phyloP scores from a whole-genome alignment of 140 eudicot species.

The Flaveria floridana region DNA sequence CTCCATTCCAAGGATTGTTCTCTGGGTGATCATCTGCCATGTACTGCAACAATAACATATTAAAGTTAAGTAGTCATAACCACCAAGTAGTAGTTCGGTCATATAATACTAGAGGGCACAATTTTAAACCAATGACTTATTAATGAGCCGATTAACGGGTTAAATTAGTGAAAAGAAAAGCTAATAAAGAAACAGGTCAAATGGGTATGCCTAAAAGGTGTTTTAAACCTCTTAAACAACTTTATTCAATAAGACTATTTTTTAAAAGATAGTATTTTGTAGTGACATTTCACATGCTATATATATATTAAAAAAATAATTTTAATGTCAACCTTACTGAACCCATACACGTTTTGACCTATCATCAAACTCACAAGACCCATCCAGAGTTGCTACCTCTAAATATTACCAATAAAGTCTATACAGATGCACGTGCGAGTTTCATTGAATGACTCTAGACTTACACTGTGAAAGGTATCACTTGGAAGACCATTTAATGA shows the following conservation, averaged over 20 bases:
- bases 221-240: slow-evolving; percentile 1
- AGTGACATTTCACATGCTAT: background rate
- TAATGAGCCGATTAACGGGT: background rate
- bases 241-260: background rate
- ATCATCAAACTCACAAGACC: background rate
- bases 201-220: background rate
- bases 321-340: background rate
- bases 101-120: background rate
- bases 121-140: background rate
- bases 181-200: background rate
- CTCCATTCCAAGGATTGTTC: slow-evolving; percentile 92
- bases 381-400: slow-evolving; percentile 6
- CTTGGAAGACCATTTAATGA: slow-evolving; percentile 83
- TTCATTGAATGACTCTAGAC: slow-evolving; percentile 27
- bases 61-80: slow-evolving; percentile 20
- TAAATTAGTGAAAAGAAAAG: background rate
- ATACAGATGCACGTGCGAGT: background rate
- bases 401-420: slow-evolving; percentile 2
- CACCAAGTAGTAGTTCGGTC: background rate
- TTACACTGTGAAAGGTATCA: slow-evolving; percentile 85
- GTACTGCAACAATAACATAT: slow-evolving; percentile 53
- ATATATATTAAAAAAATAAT: background rate
- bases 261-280: background rate
- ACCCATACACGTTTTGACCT: background rate
- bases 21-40: slow-evolving; percentile 76